phyloP scores from a whole-genome alignment of 352 stramenopile genomes.

The Globisporangium echinulatum region DNA sequence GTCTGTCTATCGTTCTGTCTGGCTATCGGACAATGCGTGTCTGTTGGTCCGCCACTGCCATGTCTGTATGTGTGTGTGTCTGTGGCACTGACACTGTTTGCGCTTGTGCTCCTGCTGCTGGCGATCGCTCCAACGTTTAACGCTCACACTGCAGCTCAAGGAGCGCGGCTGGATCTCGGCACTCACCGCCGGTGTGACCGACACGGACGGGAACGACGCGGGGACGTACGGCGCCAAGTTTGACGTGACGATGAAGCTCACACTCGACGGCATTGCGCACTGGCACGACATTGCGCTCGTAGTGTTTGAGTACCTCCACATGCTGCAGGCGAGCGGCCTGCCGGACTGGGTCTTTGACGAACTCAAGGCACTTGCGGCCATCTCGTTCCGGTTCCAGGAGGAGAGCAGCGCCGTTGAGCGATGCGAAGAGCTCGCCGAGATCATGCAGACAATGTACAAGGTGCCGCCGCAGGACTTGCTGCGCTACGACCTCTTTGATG shows the following conservation, averaged over 20 bases:
- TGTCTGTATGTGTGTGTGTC: too few species aligned
- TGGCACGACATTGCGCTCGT: conserved; percentile 54
- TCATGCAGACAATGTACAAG: conserved; percentile 71
- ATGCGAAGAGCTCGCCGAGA: conserved; percentile 61
- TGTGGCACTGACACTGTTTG: too few species aligned
- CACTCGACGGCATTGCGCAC: conserved; percentile 44
- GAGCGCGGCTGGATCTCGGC: conserved; percentile 68
- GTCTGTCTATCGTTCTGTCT: not conserved
- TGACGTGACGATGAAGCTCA: conserved; percentile 71
- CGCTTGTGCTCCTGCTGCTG: not conserved
- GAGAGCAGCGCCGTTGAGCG: conserved; percentile 58
- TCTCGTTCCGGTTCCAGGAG: conserved; percentile 75
- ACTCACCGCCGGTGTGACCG: conserved; percentile 60
- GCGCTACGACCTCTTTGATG: conserved; percentile 59
- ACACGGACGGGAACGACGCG: conserved; percentile 68
- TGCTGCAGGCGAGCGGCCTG: conserved; percentile 42
- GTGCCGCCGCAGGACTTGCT: conserved; percentile 48
- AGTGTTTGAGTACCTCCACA: conserved; percentile 65
- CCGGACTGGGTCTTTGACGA: conserved; percentile 75
- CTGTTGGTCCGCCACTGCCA: too few species aligned
- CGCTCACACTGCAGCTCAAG: conserved; percentile 44
- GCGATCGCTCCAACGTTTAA: not conserved
- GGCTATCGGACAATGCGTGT: too few species aligned
- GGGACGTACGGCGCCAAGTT: conserved; percentile 64
- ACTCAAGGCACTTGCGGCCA: conserved; percentile 50